Evolutionary conservation across 257 asterid species (phyloP).

Genomic region (Coffea canephora): DNA sequence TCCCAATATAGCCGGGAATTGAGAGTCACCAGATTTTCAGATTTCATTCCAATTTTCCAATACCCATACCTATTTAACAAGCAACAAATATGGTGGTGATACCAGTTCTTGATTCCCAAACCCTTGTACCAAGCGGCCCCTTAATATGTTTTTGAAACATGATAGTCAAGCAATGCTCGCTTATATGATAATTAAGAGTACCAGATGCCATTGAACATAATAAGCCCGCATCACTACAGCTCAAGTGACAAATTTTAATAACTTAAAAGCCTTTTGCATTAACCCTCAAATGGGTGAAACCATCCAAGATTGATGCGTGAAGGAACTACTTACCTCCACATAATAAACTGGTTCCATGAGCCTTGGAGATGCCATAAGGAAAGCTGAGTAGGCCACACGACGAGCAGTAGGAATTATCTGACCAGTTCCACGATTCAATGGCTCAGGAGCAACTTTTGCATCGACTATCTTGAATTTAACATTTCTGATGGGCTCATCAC

Average conservation of each 20-base stretch:
- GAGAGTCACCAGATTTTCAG: no score
- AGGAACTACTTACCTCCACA: conserved; percentile 56
- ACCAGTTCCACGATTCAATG: conserved; percentile 94
- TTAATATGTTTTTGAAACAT: background rate
- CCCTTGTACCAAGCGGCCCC: no score
- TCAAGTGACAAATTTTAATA: background rate
- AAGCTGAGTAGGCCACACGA: conserved; percentile 96
- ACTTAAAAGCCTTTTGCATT: background rate
- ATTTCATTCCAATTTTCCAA: no score
- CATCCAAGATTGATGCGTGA: background rate
- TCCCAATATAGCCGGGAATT: no score
- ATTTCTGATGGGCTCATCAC: conserved; percentile 97
- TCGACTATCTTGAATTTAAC: conserved; percentile 95
- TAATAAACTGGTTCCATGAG: conserved; percentile 98
- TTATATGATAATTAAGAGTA: no score
- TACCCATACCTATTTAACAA: no score
- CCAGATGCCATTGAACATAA: background rate
- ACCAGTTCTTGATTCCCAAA: no score
- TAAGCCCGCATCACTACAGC: background rate
- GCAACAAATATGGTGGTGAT: no score
- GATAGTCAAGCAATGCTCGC: background rate
- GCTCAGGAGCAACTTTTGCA: conserved; percentile 95
- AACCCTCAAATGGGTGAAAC: background rate
- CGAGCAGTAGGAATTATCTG: conserved; percentile 98
- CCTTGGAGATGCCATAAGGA: conserved; percentile 96